These are phyloP conservation scores for Phtheirospermum japonicum DNA, from an alignment of 257 asterid genomes.

Conservation along the genomic window DNA sequence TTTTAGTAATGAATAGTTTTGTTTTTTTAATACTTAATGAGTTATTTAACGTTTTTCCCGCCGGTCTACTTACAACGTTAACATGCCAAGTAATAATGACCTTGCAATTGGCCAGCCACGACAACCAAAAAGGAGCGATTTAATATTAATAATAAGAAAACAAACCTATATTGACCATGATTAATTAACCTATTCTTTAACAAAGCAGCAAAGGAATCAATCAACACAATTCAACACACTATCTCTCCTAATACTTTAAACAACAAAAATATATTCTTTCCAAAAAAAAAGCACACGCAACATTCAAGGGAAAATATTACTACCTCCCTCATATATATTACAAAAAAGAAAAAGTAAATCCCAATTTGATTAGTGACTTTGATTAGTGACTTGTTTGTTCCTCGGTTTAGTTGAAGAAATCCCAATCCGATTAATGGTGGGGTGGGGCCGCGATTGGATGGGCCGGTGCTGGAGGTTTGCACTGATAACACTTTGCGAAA, in stretches of 20 bases:
- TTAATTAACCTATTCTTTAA: constrained; percentile 28
- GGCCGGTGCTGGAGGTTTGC: constrained; percentile 44
- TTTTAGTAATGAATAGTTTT: constrained; percentile 36
- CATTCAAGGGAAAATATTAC: constrained; percentile 33
- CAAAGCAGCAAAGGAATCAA: constrained; percentile 39
- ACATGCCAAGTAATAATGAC: no score
- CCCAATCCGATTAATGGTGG: constrained; percentile 28
- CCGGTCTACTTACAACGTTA: no score
- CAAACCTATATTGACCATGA: constrained; percentile 27
- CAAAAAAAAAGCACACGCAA: constrained; percentile 30
- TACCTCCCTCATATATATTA: constrained; percentile 40
- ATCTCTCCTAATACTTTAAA: constrained; percentile 30
- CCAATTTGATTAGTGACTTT: no score
- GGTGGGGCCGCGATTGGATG: constrained; percentile 31
- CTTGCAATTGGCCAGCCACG: no score
- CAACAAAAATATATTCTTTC: constrained; percentile 25
- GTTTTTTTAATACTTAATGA: constrained; percentile 17
- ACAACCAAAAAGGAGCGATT: no score
- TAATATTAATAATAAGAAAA: neutral
- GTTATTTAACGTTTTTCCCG: no score
- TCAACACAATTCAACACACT: constrained; percentile 46
- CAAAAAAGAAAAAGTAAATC: constrained; percentile 9
- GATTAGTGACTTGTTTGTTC: no score
- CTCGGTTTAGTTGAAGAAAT: no score
- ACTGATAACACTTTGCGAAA: constrained; percentile 82